Percentiles rank a stretch among this genome's conserved stretches.
Conservation (phyloP, 176 grass and related monocot genomes). For the Triticum aestivum region DNA sequence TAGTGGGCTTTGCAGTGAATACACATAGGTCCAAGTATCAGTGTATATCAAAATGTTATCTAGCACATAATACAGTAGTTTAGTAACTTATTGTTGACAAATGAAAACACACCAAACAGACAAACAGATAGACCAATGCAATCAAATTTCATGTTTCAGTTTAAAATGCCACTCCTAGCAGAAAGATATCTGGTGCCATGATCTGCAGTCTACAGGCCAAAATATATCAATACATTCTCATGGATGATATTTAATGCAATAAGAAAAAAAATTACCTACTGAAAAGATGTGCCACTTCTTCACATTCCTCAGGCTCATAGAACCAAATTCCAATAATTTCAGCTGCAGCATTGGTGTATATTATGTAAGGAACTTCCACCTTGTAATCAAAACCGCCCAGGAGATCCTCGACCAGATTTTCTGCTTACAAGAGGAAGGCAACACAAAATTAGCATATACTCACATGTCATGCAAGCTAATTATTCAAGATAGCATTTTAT, state of each 20-base stretch:
- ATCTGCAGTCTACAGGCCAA: background rate
- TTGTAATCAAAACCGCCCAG: conserved; percentile 49
- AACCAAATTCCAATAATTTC: conserved; percentile 71
- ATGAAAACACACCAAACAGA: background rate
- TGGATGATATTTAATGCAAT: background rate
- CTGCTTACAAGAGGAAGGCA: conserved; percentile 40
- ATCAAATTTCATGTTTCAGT: background rate
- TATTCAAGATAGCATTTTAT: background rate
- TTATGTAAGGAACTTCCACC: conserved; percentile 46
- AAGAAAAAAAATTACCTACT: conserved; percentile 37
- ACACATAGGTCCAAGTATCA: background rate
- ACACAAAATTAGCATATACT: background rate
- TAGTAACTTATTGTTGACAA: background rate
- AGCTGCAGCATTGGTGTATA: conserved; percentile 49
- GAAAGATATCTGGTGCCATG: background rate
- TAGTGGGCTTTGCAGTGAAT: background rate
- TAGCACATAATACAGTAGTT: background rate
- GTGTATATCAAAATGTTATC: background rate
- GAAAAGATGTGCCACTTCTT: conserved; percentile 56
- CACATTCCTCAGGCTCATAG: conserved; percentile 57
- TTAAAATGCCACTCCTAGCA: background rate
- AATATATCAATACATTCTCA: background rate
- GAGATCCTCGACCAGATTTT: conserved; percentile 60
- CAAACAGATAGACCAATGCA: background rate
- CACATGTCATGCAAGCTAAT: background rate